Base-by-base conservation (phyloP, 2,329 filamentous ascomycete species). In the Trichoderma atroviride region DNA sequence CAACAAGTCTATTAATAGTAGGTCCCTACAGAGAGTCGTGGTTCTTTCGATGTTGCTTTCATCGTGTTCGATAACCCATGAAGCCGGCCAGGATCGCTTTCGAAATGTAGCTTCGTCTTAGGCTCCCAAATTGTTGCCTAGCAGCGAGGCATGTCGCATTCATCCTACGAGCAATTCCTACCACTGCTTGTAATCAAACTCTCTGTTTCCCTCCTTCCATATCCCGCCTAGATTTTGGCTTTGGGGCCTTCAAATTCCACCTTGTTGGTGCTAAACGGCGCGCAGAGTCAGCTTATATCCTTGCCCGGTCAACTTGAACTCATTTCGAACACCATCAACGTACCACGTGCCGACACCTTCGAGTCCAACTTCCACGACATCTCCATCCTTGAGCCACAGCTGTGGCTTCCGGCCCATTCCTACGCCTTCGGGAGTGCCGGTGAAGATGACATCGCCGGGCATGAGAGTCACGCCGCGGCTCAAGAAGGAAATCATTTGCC, bases 361-460 rank as follows among this genome's bases (percentile, higher is more conserved):
- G 1, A 93, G 82, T 7, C 83, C 84, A 61, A 93, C 90, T 76
- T 92, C 88, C 24, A 92, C 89, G 27, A 88, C 79, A 77, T 93
- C 91, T 5, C 90, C 89, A 76, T 93, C 85, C 78, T 89, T 88
- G 69, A 93, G 80, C 89, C 90, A 92, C 11, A 91, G 73, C 69
- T 85, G 86, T 3, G 90, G 90, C 68, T 85, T 89, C 61, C 86
- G 84, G 16, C 90, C 91, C 86, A 91, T 89, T 1, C 89, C 91
- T 24, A 93, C 91, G 37, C 91, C 91, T 71, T 88, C 85, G 0
- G 90, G 91, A 11, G 89, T 91, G 73, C 89, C 89, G 3, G 88
- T 91, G 72, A 90, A 90, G 71, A 91, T 89, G 63, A 91, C 60
- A 76, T 91, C 88, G 3, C 89, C 89, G 1, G 88, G 88, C 70